These are phyloP conservation scores for Tetracladium setigerum DNA, from an alignment of 495 filamentous ascomycete genomes.

Conservation along the genomic window DNA sequence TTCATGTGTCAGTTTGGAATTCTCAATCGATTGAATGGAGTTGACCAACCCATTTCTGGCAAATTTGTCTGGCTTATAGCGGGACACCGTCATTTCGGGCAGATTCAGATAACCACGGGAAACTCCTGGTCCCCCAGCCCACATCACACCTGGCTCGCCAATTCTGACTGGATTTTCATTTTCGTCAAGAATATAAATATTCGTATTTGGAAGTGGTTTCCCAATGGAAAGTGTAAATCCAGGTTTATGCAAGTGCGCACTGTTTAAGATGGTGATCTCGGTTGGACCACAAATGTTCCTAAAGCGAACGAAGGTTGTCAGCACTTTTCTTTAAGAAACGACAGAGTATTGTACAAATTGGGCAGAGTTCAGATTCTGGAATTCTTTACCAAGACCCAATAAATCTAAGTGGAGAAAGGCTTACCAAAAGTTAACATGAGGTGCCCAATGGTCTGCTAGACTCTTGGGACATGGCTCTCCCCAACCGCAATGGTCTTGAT, in stretches of 20 bases:
- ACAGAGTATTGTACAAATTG: too few relatives aligned
- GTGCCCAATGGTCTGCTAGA: constrained; percentile 28
- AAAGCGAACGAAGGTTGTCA: too few relatives aligned
- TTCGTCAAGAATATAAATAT: constrained; percentile 31
- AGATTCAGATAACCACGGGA: constrained; percentile 30
- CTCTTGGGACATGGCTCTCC: constrained; percentile 27
- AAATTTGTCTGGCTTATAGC: constrained; percentile 30
- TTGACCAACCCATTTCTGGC: constrained; percentile 23
- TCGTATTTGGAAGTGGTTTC: constrained; percentile 30
- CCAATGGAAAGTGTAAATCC: constrained; percentile 28
- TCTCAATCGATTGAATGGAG: background rate
- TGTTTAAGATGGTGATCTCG: constrained; percentile 33
- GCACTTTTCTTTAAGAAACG: too few relatives aligned
- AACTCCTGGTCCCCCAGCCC: constrained; percentile 30
- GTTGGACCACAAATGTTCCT: constrained; percentile 32
- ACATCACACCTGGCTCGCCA: constrained; percentile 29
- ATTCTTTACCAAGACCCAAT: background rate
- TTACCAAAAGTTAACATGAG: constrained; percentile 21
- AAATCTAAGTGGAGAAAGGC: too few relatives aligned
- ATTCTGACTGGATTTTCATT: constrained; percentile 26
- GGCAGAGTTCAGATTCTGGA: too few relatives aligned
- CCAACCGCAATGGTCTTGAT: constrained; percentile 27
- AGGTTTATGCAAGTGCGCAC: constrained; percentile 23
- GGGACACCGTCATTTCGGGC: constrained; percentile 25
- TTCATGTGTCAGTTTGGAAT: background rate